These are phyloP conservation scores for Leccinum aurantiacum DNA, from an alignment of 768 basidiomycete species.

Conservation along the genomic window DNA sequence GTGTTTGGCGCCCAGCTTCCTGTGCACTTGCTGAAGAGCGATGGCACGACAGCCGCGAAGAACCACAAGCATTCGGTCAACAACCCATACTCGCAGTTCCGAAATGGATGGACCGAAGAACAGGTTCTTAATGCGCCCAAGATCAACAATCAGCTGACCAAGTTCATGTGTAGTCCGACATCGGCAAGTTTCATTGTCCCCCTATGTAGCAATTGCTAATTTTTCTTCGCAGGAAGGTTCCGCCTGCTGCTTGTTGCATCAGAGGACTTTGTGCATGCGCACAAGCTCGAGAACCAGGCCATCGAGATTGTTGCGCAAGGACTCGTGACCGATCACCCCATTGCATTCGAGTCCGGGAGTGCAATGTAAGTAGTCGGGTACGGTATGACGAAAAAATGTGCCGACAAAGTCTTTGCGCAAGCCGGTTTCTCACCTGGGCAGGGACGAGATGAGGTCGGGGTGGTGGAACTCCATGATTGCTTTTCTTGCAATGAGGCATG, in stretches of 20 bases:
- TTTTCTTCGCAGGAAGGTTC: slow-evolving; percentile 59
- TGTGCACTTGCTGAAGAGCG: background rate
- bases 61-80: slow-evolving; percentile 80
- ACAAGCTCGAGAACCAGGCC: slow-evolving; percentile 80
- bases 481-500: slow-evolving; percentile 78
- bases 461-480: slow-evolving; percentile 85
- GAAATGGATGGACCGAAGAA: slow-evolving; percentile 72
- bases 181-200: slow-evolving; percentile 43
- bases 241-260: slow-evolving; percentile 76
- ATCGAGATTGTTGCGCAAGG: slow-evolving; percentile 75
- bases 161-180: slow-evolving; percentile 87
- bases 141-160: slow-evolving; percentile 72
- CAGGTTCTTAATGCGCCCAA: slow-evolving; percentile 65
- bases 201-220: background rate
- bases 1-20: background rate
- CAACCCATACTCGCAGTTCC: slow-evolving; percentile 87
- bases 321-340: slow-evolving; percentile 63
- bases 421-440: slow-evolving; percentile 67
- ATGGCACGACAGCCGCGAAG: slow-evolving; percentile 60
- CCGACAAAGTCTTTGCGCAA: slow-evolving; percentile 66
- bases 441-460: slow-evolving; percentile 73
- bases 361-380: slow-evolving; percentile 85
- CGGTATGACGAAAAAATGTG: slow-evolving; percentile 66
- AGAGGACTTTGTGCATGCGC: slow-evolving; percentile 71
- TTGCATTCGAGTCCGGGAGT: slow-evolving; percentile 63